Conservation (phyloP, 129 eudicot species). For the Solidago caesia region DNA sequence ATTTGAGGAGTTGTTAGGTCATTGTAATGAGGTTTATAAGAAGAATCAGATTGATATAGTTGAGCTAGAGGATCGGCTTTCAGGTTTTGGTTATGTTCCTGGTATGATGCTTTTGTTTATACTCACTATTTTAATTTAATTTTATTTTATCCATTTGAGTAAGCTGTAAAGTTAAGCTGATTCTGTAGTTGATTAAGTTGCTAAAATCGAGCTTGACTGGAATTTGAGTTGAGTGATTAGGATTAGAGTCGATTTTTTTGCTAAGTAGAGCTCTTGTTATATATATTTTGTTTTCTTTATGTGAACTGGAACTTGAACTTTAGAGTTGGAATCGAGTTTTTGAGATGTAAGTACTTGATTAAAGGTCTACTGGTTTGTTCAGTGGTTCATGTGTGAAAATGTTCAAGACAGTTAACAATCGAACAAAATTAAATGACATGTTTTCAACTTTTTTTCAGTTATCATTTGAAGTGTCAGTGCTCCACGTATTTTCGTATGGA, state of each 20-base stretch:
- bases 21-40: constrained; percentile 68
- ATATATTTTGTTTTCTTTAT: background rate
- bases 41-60: constrained; percentile 52
- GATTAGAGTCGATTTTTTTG: background rate
- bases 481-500: too few species aligned
- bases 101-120: constrained; percentile 19
- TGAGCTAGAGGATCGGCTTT: constrained; percentile 52
- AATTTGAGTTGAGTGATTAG: background rate
- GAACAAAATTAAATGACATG: too few species aligned
- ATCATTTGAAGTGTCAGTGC: too few species aligned
- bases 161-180: too few species aligned
- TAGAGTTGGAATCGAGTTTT: background rate
- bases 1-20: constrained; percentile 91
- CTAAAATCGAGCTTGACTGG: background rate
- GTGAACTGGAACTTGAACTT: background rate
- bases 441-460: too few species aligned
- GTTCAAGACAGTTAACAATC: too few species aligned
- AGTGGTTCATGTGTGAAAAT: too few species aligned
- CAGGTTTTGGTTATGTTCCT: constrained; percentile 42
- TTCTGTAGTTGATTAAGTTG: too few species aligned
- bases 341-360: background rate
- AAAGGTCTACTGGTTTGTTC: too few species aligned
- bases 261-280: background rate
- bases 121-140: background rate
- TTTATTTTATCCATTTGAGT: background rate